Evolutionary conservation across 345 rosid species (phyloP), one percentile per base, ranked within the genome.

Genomic region (Reutealis trisperma): DNA sequence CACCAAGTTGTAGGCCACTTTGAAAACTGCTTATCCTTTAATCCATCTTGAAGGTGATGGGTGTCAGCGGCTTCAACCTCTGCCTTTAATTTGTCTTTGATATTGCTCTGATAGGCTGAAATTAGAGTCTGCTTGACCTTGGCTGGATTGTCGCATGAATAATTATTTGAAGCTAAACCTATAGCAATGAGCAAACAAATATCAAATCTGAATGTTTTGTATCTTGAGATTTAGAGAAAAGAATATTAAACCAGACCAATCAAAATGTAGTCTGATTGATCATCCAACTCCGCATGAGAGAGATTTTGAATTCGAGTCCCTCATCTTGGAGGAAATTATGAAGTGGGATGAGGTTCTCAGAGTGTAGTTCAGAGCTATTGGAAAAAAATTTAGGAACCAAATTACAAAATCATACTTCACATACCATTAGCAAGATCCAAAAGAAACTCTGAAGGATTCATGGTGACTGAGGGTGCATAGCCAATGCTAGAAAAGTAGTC

Each of bases 391-490:
- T 3, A 34, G 15, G 19, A 18, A 57, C 27, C 2, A 67, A 44
- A 9, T 22, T 44, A 44, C 15, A 21, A 67, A 15, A 10, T 5
- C 41, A 37, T 37, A 57, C 2, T 30, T 15, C 18, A 68, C 89
- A 30, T 73, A 85, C 89, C 88, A 67, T 84, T 90, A 1, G 91
- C 85, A 54, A 89, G 89, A 79, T 89, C 94, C 61, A 89, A 67
- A 1, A 89, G 77, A 58, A 87, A 89, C 70, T 90, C 91, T 0
- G 89, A 80, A 16, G 94, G 91, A 71, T 87, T 90, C 94, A 87
- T 90, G 34, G 87, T 49, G 18, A 85, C 75, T 0, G 84, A 75
- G 10, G 92, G 91, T 0, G 81, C 63, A 52, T 37, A 87, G 22
- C 90, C 92, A 11, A 85, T 59, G 45, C 78, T 13, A 15, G 81